phyloP scores from a whole-genome alignment of 2,329 filamentous ascomycete species.

The Colletotrichum tofieldiae region DNA sequence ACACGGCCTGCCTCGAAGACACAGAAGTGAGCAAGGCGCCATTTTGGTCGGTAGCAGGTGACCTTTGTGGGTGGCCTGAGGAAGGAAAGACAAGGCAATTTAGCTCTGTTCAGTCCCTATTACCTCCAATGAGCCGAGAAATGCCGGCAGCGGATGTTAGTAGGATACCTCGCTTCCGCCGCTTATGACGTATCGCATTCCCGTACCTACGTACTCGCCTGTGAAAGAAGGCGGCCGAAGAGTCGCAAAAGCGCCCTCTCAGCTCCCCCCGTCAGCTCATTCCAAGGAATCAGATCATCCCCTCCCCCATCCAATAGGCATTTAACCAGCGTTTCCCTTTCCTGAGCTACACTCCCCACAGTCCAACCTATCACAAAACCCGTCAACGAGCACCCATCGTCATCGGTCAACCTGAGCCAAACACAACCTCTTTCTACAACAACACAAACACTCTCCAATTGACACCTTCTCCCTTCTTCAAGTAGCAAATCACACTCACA shows the following conservation, averaged over 20 bases:
- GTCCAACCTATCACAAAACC: conserved; percentile 42
- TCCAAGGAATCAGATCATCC: conserved; percentile 39
- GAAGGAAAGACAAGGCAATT: background rate
- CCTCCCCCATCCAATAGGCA: conserved; percentile 20
- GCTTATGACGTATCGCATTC: conserved; percentile 35
- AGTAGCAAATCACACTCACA: conserved; percentile 36
- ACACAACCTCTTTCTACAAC: conserved; percentile 13
- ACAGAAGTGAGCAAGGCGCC: conserved; percentile 14
- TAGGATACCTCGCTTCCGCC: conserved; percentile 29
- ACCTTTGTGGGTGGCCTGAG: conserved; percentile 22
- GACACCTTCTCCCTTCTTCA: conserved; percentile 36
- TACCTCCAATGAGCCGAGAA: conserved; percentile 38
- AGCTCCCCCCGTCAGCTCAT: conserved; percentile 6
- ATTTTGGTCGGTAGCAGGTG: conserved; percentile 14
- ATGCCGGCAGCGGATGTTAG: conserved; percentile 39
- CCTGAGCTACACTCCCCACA: conserved; percentile 30
- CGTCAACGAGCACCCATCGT: conserved; percentile 30
- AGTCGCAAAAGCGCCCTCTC: conserved; percentile 9
- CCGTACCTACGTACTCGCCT: conserved; percentile 32
- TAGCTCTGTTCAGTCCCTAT: background rate
- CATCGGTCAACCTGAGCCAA: conserved; percentile 33
- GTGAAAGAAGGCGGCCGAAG: conserved; percentile 27
- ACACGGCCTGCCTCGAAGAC: background rate
- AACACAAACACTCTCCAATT: conserved; percentile 23
- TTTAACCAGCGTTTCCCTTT: conserved; percentile 9